Base-by-base conservation (phyloP, 1,139 yeast species). In the Yamadazyma siamensis region DNA sequence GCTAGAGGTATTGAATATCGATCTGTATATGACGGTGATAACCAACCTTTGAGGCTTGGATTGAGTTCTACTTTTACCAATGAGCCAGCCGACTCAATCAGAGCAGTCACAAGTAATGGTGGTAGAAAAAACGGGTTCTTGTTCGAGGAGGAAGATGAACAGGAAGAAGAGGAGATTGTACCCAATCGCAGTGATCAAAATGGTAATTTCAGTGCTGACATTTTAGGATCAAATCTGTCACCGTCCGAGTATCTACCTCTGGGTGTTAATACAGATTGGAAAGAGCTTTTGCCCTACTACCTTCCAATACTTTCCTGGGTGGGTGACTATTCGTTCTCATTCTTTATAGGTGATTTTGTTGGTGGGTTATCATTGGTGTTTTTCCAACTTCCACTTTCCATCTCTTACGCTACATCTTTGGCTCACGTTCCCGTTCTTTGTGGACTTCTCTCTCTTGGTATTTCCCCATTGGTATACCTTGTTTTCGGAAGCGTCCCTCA, bases 401-500 rank as follows among this genome's bases (percentile, higher is more conserved):
- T 91, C 54, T 85, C 96, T 0, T 89, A 86, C 50, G 94, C 97
- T 4, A 80, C 89, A 0, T 80, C 95, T 0, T 68, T 91, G 35
- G 96, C 97, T 1, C 88, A 84, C 50, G 94, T 88, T 1, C 95
- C 96, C 3, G 87, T 95, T 0, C 61, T 83, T 2, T 81, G 88
- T 38, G 98, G 97, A 0, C 66, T 91, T 8, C 74, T 80, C 42
- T 89, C 95, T 0, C 65, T 89, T 33, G 89, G 88, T 0, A 62
- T 89, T 4, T 80, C 95, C 1, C 97, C 97, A 0, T 61, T 89
- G 28, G 69, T 91, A 4, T 91, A 91, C 52, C 70, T 86, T 31
- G 43, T 89, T 1, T 73, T 89, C 50, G 97, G 98, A 0, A 80
- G 95, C 15, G 96, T 88, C 1, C 97, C 97, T 0, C 94, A 84